Evolutionary conservation across 2,329 filamentous ascomycete species (phyloP), one percentile per base, ranked within the genome.

Genomic region (Aspergillus felis): DNA sequence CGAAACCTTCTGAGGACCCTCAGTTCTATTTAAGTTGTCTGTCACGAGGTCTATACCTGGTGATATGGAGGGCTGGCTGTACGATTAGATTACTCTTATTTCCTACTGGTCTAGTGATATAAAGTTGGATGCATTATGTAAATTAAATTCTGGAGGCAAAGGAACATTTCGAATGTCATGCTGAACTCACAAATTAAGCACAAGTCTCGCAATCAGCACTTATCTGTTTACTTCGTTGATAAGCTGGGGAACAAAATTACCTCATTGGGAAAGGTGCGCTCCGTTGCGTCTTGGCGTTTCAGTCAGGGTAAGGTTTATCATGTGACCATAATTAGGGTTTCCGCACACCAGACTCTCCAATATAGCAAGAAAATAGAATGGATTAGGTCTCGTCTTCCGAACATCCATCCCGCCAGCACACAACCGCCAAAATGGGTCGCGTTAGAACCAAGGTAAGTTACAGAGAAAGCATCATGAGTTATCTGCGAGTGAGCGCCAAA

Each of bases 341-440:
- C 51, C 50, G 12, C 12, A 38, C 35, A 53, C 58, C 55, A 49
- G 44, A 3, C 22, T 50, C 50, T 54, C 56, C 41, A 32, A 12
- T 51, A 58, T 53, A 59, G 48, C 54, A 63, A 61, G 61, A 61
- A 61, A 60, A 59, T 58, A 32, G 42, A 42, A 56, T 53, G 51
- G 56, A 46, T 52, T 5, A 53, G 57, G 44, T 27, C 46, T 32
- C 53, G 57, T 57, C 56, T 57, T 59, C 61, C 56, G 66, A 69
- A 69, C 66, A 71, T 68, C 64, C 66, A 59, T 67, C 66, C 70
- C 69, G 69, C 64, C 61, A 64, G 58, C 64, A 47, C 44, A 47
- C 64, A 70, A 72, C 69, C 74, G 75, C 73, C 75, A 78, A 76
- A 68, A 79, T 79, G 76, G 76, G 76, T 78, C 76, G 76, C 73